phyloP scores from a whole-genome alignment of 2,329 filamentous ascomycete genomes.

The Fusarium sp. region DNA sequence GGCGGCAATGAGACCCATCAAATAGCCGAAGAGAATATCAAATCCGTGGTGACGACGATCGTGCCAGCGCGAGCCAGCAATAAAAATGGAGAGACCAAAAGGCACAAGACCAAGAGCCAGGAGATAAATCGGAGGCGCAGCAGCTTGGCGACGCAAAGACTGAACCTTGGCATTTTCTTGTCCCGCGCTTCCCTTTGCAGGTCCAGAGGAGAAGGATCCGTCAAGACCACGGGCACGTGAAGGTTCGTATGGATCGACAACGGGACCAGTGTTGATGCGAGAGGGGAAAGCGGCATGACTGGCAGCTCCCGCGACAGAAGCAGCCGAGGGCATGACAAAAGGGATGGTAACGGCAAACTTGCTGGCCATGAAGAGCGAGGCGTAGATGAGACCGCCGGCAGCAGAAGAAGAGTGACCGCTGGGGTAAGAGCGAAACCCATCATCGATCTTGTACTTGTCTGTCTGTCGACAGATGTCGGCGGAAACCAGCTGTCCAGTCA shows the following conservation, averaged over 20 bases:
- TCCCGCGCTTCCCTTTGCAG: conserved; percentile 42
- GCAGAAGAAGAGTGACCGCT: conserved; percentile 70
- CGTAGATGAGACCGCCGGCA: conserved; percentile 84
- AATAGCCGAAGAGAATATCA: conserved; percentile 86
- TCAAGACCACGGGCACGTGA: conserved; percentile 36
- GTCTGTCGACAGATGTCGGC: conserved; percentile 78
- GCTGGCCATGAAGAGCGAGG: conserved; percentile 86
- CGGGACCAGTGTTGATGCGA: conserved; percentile 60
- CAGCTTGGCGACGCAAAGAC: conserved; percentile 73
- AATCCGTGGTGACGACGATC: conserved; percentile 94
- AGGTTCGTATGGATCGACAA: conserved; percentile 52
- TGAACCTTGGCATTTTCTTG: conserved; percentile 50
- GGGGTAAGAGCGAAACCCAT: conserved; percentile 85
- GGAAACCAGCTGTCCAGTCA: conserved; percentile 76
- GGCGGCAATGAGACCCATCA: conserved; percentile 78
- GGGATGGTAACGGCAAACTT: conserved; percentile 82
- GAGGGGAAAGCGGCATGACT: conserved; percentile 80
- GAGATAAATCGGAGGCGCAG: conserved; percentile 84
- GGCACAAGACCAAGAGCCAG: conserved; percentile 77
- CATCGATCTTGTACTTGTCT: conserved; percentile 70
- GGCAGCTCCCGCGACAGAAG: conserved; percentile 59
- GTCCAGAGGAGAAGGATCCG: conserved; percentile 33
- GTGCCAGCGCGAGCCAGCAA: conserved; percentile 86
- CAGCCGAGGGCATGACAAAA: conserved; percentile 66
- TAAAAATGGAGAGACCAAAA: conserved; percentile 79